phyloP scores from a whole-genome alignment of 2,329 filamentous ascomycete species.

The Mollisiaceae sp. region DNA sequence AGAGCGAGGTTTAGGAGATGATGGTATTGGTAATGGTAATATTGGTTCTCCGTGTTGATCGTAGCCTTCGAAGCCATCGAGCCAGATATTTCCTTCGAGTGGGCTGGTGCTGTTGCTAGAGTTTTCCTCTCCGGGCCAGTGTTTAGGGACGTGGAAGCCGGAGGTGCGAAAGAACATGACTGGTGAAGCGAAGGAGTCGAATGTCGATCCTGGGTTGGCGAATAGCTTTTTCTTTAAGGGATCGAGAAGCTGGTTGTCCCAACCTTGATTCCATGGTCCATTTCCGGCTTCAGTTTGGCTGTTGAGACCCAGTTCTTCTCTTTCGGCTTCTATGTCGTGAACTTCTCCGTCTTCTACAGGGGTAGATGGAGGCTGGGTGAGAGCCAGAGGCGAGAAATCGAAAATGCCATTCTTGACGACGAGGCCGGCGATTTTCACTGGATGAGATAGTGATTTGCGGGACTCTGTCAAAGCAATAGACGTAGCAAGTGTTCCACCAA shows the following conservation, averaged over 20 bases:
- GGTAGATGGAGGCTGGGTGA: background rate
- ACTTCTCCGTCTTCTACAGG: background rate
- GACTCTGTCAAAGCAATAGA: conserved; percentile 63
- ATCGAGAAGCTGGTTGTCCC: conserved; percentile 35
- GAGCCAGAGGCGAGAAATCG: conserved; percentile 46
- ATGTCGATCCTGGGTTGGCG: conserved; percentile 52
- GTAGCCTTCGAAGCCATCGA: conserved; percentile 1
- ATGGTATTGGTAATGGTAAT: background rate
- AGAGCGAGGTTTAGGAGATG: background rate
- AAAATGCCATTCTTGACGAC: conserved; percentile 65
- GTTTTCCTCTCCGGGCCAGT: conserved; percentile 28
- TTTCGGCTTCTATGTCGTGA: background rate
- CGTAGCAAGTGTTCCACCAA: conserved; percentile 62
- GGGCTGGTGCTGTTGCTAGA: background rate
- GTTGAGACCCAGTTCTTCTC: background rate
- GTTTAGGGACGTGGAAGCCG: conserved; percentile 41
- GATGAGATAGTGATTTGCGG: conserved; percentile 45
- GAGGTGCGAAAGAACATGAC: conserved; percentile 62
- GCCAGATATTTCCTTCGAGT: background rate
- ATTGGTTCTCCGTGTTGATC: conserved; percentile 2
- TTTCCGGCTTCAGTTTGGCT: background rate
- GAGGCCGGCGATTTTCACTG: conserved; percentile 53
- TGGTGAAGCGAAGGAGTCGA: conserved; percentile 65
- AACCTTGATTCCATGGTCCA: conserved; percentile 14
- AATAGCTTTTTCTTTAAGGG: conserved; percentile 54